Evolutionary conservation across 495 filamentous ascomycete genomes (phyloP), one percentile per base, ranked within the genome.

Genomic region (Darksidea phi): DNA sequence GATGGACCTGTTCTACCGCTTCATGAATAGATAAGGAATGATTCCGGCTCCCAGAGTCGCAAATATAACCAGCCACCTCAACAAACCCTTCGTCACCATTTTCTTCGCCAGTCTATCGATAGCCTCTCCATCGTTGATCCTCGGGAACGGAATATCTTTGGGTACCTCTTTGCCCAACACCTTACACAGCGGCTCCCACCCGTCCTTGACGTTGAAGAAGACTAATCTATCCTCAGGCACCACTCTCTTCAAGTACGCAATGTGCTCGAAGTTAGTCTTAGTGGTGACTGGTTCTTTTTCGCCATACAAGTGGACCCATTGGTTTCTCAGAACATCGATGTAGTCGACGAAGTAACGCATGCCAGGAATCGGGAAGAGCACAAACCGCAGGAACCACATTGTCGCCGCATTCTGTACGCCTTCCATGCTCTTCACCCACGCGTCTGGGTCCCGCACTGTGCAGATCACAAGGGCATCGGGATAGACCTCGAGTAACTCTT

Each of bases 171-270:
- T 62, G 3, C 53, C 57, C 1, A 68, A 28, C 34, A 53, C 67
- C 26, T 66, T 46, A 36, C 66, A 68, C 43, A 68, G 55, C 25
- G 62, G 66, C 23, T 48, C 66, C 66, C 66, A 68, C 6, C 66
- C 66, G 11, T 68, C 62, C 38, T 51, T 52, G 11, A 66, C 52
- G 21, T 47, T 17, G 38, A 51, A 68, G 36, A 67, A 66, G 2
- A 68, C 37, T 21, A 66, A 37, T 2, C 26, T 15, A 11, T 66
- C 63, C n/a, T 37, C n/a, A 6, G 66, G 66, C 3, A 66, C 63
- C 3, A 55, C 38, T 21, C 23, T n/a, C 50, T 58, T 57, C 36
- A 63, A 26, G 2, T 26, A 63, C 23, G 26, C 60, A 34, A 57
- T 57, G 32, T 63, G 60, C 5, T 15, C 11, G n/a, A 57, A 2